Evolutionary conservation across 2,329 filamentous ascomycete species (phyloP).

Genomic region (Rugonectria rugulosa): DNA sequence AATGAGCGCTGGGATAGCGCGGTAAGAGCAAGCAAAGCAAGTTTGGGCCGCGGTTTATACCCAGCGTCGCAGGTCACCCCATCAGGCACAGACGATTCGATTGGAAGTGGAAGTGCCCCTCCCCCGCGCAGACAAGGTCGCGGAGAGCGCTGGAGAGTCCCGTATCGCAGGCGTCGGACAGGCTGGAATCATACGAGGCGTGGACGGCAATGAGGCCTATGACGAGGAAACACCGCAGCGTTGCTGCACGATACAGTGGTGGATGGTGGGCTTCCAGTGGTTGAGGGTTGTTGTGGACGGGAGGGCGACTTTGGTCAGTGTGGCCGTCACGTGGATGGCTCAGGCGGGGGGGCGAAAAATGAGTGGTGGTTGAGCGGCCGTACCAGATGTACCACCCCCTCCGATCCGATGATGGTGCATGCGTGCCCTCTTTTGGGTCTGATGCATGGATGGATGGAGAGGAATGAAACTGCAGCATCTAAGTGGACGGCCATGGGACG

Average conservation of each 20-base stretch:
- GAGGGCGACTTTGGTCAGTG: slow-evolving; percentile 32
- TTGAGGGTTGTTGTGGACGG: slow-evolving; percentile 21
- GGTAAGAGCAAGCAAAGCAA: slow-evolving; percentile 31
- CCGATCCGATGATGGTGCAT: neutral
- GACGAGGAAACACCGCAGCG: slow-evolving; percentile 23
- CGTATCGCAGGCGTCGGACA: slow-evolving; percentile 20
- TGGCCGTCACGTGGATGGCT: slow-evolving; percentile 37
- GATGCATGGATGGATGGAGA: neutral
- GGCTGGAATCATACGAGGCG: slow-evolving; percentile 33
- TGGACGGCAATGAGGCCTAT: neutral
- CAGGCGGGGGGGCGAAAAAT: neutral
- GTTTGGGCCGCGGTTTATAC: slow-evolving; percentile 33
- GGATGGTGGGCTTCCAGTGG: slow-evolving; percentile 25
- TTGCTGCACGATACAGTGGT: slow-evolving; percentile 14
- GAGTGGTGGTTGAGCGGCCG: neutral
- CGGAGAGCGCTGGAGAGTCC: slow-evolving; percentile 23
- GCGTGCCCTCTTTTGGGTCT: neutral
- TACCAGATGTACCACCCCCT: too few species aligned
- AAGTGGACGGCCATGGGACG: neutral
- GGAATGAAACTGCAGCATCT: neutral
- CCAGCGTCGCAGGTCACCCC: slow-evolving; percentile 30
- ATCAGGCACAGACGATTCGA: slow-evolving; percentile 33
- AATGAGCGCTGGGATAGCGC: slow-evolving; percentile 29
- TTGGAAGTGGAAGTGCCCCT: too few species aligned
- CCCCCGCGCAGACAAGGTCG: slow-evolving; percentile 35